Evolutionary conservation across 495 filamentous ascomycete genomes (phyloP).

Genomic region (Bacidia gigantensis): DNA sequence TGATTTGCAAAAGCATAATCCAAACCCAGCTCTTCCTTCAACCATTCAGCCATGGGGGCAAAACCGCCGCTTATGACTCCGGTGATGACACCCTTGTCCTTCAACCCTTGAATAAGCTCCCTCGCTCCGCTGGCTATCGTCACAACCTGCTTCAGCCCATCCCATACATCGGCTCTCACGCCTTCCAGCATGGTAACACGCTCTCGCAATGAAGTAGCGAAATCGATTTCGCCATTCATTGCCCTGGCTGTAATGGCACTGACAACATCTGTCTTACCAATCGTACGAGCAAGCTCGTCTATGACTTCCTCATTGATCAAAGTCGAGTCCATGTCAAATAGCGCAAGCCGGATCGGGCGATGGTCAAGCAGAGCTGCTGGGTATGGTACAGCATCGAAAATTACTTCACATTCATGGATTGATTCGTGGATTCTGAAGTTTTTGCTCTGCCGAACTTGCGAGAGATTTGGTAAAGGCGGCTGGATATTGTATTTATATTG

Average conservation of each 20-base stretch:
- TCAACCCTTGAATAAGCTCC: conserved; percentile 58
- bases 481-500: not conserved
- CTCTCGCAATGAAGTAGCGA: conserved; percentile 63
- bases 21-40: conserved; percentile 64
- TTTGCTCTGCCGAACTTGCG: not conserved
- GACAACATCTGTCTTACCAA: conserved; percentile 58
- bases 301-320: conserved; percentile 94
- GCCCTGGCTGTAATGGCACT: conserved; percentile 76
- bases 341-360: conserved; percentile 39
- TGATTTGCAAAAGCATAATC: conserved; percentile 79
- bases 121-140: conserved; percentile 69
- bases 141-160: conserved; percentile 55
- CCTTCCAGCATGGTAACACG: conserved; percentile 71
- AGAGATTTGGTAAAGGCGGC: not conserved
- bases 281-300: conserved; percentile 74
- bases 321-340: conserved; percentile 98
- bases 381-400: conserved; percentile 65
- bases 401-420: conserved; percentile 61
- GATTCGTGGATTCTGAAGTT: conserved; percentile 46
- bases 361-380: conserved; percentile 46
- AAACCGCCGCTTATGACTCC: conserved; percentile 91
- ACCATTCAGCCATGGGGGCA: conserved; percentile 72
- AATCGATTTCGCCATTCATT: conserved; percentile 96
- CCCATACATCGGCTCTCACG: conserved; percentile 65
- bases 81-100: conserved; percentile 62